phyloP scores from a whole-genome alignment of 2,329 filamentous ascomycete genomes.

The Talaromyces pinophilus region DNA sequence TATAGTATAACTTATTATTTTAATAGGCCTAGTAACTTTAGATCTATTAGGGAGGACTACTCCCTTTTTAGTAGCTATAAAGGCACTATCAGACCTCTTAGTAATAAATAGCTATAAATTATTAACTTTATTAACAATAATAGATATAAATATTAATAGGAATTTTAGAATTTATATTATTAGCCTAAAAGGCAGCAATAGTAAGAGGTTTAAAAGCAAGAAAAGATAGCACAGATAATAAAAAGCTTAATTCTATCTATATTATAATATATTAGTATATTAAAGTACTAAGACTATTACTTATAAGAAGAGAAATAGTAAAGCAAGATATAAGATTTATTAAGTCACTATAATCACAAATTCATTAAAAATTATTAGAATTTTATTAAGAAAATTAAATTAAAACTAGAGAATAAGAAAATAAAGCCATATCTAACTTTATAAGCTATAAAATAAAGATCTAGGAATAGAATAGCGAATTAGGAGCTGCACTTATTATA shows the following conservation, averaged over 20 bases:
- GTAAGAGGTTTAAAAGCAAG: too few species aligned
- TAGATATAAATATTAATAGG: neutral
- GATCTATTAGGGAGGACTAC: neutral
- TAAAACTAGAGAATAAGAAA: too few species aligned
- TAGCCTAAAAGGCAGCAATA: too few species aligned
- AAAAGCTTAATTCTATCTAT: neutral
- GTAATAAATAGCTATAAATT: neutral
- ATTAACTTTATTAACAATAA: neutral
- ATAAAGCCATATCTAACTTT: too few species aligned
- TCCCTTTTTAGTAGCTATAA: neutral
- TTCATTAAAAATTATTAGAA: too few species aligned
- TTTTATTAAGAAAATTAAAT: too few species aligned
- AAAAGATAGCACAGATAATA: neutral
- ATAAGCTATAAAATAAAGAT: too few species aligned
- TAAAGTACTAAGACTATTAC: neutral
- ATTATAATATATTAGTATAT: neutral
- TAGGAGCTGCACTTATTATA: too few species aligned
- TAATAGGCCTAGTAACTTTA: neutral
- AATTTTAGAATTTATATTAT: neutral
- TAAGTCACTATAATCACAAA: too few species aligned
- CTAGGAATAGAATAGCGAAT: too few species aligned
- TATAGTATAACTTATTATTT: neutral
- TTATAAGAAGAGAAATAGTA: neutral
- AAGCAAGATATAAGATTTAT: too few species aligned
- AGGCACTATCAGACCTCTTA: neutral